Conservation (phyloP, 768 basidiomycete genomes). For the Leucogyrophana mollusca region DNA sequence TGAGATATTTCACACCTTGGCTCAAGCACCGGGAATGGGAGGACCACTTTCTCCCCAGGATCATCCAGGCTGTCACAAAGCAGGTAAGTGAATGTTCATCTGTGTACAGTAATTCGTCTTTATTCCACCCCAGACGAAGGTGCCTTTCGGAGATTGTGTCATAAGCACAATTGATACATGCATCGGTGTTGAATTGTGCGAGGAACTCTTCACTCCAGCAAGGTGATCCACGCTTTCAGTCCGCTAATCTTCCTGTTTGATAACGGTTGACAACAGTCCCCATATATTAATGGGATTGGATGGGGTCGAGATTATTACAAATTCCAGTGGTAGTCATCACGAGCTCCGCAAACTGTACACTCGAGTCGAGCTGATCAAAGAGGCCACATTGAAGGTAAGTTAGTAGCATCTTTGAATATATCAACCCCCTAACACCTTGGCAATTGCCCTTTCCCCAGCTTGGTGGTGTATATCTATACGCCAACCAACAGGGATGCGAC, state of each 20-base stretch:
- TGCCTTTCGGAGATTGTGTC: conserved; percentile 95
- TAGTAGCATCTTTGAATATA: neutral
- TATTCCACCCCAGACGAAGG: conserved; percentile 57
- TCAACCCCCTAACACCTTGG: neutral
- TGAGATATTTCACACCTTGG: conserved; percentile 95
- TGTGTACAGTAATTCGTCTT: neutral
- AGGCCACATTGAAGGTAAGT: conserved; percentile 88
- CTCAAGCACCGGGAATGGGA: conserved; percentile 85
- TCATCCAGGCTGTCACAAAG: conserved; percentile 84
- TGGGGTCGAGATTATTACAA: conserved; percentile 98
- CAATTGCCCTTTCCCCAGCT: conserved; percentile 48
- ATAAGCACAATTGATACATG: conserved; percentile 93
- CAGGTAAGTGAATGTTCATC: conserved; percentile 55
- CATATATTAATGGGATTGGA: conserved; percentile 98
- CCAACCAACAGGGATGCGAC: conserved; percentile 99
- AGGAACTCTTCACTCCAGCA: conserved; percentile 95
- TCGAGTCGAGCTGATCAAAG: conserved; percentile 92
- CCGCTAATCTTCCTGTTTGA: neutral
- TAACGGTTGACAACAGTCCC: conserved; percentile 53
- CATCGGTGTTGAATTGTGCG: conserved; percentile 95
- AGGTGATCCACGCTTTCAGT: conserved; percentile 63
- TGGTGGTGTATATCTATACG: conserved; percentile 95
- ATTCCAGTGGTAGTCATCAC: conserved; percentile 97
- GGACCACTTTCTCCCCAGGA: conserved; percentile 88
- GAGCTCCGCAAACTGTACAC: conserved; percentile 94